These are phyloP conservation scores for Cryphonectria nitschkei DNA, from an alignment of 2,329 filamentous ascomycete species.

Conservation along the genomic window DNA sequence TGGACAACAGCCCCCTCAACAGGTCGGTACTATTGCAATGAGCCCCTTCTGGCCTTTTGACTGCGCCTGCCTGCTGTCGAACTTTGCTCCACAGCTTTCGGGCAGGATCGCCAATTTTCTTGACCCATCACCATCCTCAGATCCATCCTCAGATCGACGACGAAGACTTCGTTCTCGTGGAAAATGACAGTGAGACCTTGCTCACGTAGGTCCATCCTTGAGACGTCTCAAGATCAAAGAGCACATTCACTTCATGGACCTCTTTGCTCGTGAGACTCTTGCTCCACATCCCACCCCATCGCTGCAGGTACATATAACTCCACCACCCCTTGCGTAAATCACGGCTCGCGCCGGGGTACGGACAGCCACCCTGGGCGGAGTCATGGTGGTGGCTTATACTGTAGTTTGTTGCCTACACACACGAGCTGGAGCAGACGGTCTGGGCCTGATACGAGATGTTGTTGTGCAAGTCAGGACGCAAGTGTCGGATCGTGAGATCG, in stretches of 20 bases:
- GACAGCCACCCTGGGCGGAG: background rate
- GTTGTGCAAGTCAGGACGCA: background rate
- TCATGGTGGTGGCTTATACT: background rate
- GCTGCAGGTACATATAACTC: background rate
- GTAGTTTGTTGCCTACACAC: background rate
- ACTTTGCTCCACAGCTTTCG: background rate
- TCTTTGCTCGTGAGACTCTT: background rate
- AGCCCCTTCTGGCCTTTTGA: background rate
- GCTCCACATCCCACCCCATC: background rate
- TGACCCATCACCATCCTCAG: background rate
- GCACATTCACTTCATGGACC: background rate
- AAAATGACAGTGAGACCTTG: background rate
- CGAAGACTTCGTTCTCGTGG: background rate
- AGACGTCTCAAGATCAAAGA: background rate
- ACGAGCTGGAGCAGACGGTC: background rate
- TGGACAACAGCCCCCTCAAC: conserved; percentile 48
- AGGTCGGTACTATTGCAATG: too few species aligned
- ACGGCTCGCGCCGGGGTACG: background rate
- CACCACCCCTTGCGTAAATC: background rate
- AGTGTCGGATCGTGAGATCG: background rate
- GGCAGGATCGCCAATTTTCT: background rate
- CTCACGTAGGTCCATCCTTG: background rate
- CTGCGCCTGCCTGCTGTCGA: background rate
- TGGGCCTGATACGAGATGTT: background rate
- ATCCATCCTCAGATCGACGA: background rate